phyloP scores from a whole-genome alignment of 352 stramenopile species.

The Phytophthora podocarpi region DNA sequence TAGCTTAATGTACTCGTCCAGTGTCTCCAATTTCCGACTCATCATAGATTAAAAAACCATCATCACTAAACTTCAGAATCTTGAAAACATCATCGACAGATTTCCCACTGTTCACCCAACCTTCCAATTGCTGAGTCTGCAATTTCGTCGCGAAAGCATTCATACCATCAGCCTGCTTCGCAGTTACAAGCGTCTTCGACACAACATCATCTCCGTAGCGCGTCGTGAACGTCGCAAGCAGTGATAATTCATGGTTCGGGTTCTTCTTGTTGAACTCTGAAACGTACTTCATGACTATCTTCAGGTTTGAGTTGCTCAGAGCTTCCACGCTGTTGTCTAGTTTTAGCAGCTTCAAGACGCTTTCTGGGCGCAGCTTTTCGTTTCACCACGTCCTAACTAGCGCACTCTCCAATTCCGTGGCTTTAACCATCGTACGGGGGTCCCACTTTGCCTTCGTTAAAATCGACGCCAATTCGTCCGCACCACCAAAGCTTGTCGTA shows the following conservation, averaged over 20 bases:
- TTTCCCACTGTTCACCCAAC: neutral
- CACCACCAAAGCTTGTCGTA: neutral
- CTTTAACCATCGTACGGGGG: neutral
- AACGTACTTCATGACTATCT: neutral
- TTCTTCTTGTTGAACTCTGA: conserved; percentile 4
- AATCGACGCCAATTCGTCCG: neutral
- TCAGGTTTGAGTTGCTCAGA: neutral
- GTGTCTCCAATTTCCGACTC: neutral
- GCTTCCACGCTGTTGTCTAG: neutral
- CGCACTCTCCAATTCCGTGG: neutral
- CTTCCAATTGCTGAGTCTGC: neutral
- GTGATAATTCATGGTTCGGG: neutral
- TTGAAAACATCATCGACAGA: neutral
- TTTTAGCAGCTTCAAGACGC: neutral
- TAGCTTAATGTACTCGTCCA: neutral
- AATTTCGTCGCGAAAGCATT: neutral
- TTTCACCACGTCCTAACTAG: neutral
- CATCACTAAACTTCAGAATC: neutral
- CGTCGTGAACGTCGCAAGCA: neutral
- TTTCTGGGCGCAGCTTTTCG: neutral
- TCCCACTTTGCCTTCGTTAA: neutral
- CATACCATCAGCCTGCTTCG: neutral
- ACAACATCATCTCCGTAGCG: neutral
- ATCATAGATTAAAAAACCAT: neutral
- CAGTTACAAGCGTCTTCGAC: neutral